A percentile compares a stretch with the other conserved stretches of the same genome.
Evolutionary conservation across 305 asterid genomes (phyloP).

Genomic region (Ajuga reptans): DNA sequence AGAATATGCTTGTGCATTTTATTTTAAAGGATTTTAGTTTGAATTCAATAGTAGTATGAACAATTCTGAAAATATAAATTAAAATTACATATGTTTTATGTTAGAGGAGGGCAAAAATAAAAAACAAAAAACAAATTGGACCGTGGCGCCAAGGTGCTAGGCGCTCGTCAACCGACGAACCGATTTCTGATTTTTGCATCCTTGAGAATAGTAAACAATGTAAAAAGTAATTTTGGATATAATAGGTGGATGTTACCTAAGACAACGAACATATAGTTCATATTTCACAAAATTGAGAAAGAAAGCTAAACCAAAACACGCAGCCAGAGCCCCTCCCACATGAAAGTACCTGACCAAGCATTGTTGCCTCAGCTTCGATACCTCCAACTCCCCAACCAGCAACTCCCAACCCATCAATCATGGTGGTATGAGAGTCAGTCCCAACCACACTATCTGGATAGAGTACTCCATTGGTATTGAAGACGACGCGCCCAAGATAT

Average conservation of each 20-base stretch:
- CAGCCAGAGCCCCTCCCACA: background rate
- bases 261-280: background rate
- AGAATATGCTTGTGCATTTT: no score
- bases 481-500: conserved; percentile 83
- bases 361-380: conserved; percentile 92
- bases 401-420: conserved; percentile 91
- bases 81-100: no score
- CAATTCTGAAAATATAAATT: no score
- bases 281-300: background rate
- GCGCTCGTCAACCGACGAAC: no score
- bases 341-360: conserved; percentile 77
- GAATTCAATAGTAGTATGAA: no score
- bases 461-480: conserved; percentile 63
- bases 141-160: no score
- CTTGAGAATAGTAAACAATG: background rate
- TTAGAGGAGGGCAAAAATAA: no score
- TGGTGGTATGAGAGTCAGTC: conserved; percentile 90
- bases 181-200: no score
- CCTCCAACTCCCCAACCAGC: conserved; percentile 99
- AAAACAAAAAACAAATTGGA: no score
- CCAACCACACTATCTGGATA: conserved; percentile 94
- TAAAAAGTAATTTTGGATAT: background rate
- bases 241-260: background rate
- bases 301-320: background rate
- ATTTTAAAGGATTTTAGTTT: no score